Evolutionary conservation across 805 yeast species (phyloP), one percentile per base, ranked within the genome.

Genomic region (Saturnispora quitensis): DNA sequence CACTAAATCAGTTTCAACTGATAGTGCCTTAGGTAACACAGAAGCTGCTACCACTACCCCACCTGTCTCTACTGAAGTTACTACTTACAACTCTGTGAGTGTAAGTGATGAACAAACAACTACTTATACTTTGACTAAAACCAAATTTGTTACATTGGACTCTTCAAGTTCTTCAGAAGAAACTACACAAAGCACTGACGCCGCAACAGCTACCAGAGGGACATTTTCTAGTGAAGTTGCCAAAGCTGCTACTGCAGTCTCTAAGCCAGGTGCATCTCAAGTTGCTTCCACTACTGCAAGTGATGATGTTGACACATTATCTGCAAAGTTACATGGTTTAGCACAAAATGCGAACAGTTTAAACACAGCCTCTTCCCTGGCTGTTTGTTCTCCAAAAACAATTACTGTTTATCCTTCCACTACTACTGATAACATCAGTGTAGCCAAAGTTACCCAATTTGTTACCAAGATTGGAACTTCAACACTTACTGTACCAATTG

Each of bases 401-500:
- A 25, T 38, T 36, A 43, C 48, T 9, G 38, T 43, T 18, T 42
- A 15, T 15, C 5, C 53, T 15, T 33, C 53, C 20, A 28, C 54
- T 25, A 18, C 54, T 25, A 17, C 55, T 12, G 27, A 59, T 9
- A 48, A 52, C 15, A 50, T 31, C 13, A 34, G 55, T 10, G 36
- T 52, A 24, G 45, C 34, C 20, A 31, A 43, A 18, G 33, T 40
- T 38, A 45, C 48, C 10, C 42, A 47, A 17, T 17, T 20, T 20
- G 44, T 4, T 10, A 31, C 45, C 34, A 15, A 34, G 6, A 34
- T 42, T 36, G 40, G 58, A 2, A 50, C 62, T 15, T 55, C 57
- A 18, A 60, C 67, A n/a, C 63, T 59, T 25, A 62, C 70, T 5
- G 68, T 64, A 33, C 68, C 71, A 45, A 53, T 67, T 33, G 60